These are phyloP conservation scores for Trametes versicolor DNA, from an alignment of 1,284 basidiomycete genomes.

Conservation along the genomic window DNA sequence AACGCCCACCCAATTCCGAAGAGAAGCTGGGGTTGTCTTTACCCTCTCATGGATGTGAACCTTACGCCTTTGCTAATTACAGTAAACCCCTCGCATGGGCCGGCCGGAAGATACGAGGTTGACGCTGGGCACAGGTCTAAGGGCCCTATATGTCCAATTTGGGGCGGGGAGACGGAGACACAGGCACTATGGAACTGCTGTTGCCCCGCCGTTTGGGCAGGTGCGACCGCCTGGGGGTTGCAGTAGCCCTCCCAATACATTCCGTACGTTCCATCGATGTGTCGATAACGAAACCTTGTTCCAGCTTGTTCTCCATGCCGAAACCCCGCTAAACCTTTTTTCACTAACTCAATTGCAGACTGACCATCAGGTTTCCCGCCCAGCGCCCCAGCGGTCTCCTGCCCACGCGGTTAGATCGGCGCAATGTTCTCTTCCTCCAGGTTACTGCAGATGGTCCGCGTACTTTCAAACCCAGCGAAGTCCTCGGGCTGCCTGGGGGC, in stretches of 20 bases:
- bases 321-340: constrained; percentile 17
- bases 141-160: constrained; percentile 17
- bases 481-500: constrained; percentile 2
- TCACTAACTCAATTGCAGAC: constrained; percentile 8
- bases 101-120: constrained; percentile 16
- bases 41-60: constrained; percentile 29
- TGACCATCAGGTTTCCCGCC: neutral
- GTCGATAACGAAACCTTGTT: constrained; percentile 22
- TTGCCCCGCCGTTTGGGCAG: constrained; percentile 5
- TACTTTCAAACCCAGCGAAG: constrained; percentile 24
- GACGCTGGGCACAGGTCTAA: constrained; percentile 27
- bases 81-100: constrained; percentile 24
- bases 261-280: constrained; percentile 23
- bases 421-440: constrained; percentile 9
- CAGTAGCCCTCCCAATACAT: constrained; percentile 9
- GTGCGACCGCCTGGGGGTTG: constrained; percentile 6
- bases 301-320: constrained; percentile 20
- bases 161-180: constrained; percentile 18
- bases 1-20: constrained; percentile 31
- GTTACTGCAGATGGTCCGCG: neutral
- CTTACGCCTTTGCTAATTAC: constrained; percentile 23
- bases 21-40: constrained; percentile 27
- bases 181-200: constrained; percentile 11
- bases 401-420: constrained; percentile 22
- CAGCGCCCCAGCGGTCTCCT: constrained; percentile 1